These are phyloP conservation scores for Hamigera avellanea DNA, from an alignment of 495 filamentous ascomycete species.

Conservation along the genomic window DNA sequence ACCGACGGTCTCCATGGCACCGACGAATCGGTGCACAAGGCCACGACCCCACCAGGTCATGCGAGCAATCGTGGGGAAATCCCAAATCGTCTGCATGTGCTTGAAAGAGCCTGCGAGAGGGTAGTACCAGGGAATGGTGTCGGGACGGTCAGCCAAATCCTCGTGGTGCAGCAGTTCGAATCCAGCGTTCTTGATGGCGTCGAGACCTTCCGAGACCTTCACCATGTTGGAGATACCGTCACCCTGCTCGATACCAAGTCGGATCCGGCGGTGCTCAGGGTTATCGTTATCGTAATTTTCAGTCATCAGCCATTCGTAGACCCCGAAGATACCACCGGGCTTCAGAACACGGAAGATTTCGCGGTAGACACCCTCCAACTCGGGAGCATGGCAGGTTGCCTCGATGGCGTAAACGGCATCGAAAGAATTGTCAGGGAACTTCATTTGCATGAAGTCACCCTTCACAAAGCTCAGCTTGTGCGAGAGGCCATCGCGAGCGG, in stretches of 20 bases:
- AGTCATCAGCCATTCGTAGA: conserved; percentile 99
- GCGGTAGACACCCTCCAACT: conserved; percentile 86
- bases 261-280: conserved; percentile 77
- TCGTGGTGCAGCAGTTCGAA: conserved; percentile 80
- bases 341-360: conserved; percentile 94
- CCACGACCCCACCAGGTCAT: conserved; percentile 83
- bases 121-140: conserved; percentile 88
- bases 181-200: conserved; percentile 79
- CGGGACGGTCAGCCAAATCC: conserved; percentile 75
- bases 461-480: conserved; percentile 82
- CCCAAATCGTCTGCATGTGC: conserved; percentile 68
- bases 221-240: conserved; percentile 99
- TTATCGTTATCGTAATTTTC: conserved; percentile 88
- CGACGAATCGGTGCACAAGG: conserved; percentile 68
- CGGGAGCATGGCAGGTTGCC: conserved; percentile 91
- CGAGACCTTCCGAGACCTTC: conserved; percentile 67
- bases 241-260: conserved; percentile 91
- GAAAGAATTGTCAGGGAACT: conserved; percentile 81
- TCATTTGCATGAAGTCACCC: conserved; percentile 99
- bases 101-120: conserved; percentile 73
- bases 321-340: conserved; percentile 91
- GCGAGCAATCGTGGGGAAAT: conserved; percentile 73
- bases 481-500: conserved; percentile 65
- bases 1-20: conserved; percentile 60
- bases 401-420: conserved; percentile 98